Base-by-base conservation (phyloP, 345 rosid species). In the Draba incana region DNA sequence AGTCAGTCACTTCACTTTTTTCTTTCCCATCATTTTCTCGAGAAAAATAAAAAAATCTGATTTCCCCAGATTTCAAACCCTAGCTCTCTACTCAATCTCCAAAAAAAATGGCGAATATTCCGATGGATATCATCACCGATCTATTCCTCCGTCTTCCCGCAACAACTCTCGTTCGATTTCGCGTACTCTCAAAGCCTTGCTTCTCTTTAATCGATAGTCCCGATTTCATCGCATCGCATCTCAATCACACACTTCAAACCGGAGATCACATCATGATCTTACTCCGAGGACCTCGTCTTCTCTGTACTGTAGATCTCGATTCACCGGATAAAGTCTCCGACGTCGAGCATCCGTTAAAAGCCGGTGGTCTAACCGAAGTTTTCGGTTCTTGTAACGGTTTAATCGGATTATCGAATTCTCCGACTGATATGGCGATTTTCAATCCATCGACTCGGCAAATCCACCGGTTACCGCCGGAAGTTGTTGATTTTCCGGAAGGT, bases 381-480 rank as follows among this genome's bases (percentile, higher is more conserved):
- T 78, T 84, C 57, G 91, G 88, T 9, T 81, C 86, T 3, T 81
- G 80, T 45, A 72, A 82, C 60, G 91, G 86, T 10, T 52, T 82
- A 64, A 71, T 86, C 55, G 83, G 83, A 16, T 58, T 84, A 51
- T 75, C 72, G 0, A 84, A 86, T 58, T 79, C 83, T 2, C 80
- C 77, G 0, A 74, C 77, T 0, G 88, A 79, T 38, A 41, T 84
- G 41, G 83, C 88, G 38, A 8, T 86, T 3, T 80, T 80, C 67
- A 84, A 86, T 13, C 86, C 85, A 0, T 74, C 75, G 0, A 75
- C 82, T 2, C 55, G 73, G 35, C 72, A 68, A 38, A 69, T 46
- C 59, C 77, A 52, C 6, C 78, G 78, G n/a, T 74, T 81, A 16
- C 89, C 86, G 2, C 61, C 24, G 15, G 48, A 74, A 25, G 14